These are phyloP conservation scores for Malassezia caprae DNA, from an alignment of 1,284 basidiomycete species.

Conservation along the genomic window DNA sequence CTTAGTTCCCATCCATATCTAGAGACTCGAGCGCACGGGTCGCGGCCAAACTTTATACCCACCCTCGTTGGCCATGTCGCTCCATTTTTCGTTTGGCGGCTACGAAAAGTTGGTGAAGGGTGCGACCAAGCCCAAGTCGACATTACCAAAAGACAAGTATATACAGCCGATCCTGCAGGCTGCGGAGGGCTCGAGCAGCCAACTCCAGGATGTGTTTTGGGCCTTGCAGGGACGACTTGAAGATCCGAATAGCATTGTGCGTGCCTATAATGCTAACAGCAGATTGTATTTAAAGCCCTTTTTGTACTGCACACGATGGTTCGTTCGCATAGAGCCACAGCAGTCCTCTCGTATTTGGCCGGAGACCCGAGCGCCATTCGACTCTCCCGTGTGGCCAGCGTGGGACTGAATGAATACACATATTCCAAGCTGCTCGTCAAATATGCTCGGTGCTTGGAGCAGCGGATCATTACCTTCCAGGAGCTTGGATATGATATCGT, in stretches of 20 bases:
- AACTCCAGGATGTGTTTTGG: constrained; percentile 80
- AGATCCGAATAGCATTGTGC: constrained; percentile 72
- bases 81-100: constrained; percentile 15
- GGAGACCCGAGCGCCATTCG: constrained; percentile 58
- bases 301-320: constrained; percentile 93
- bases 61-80: constrained; percentile 12
- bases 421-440: constrained; percentile 72
- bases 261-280: constrained; percentile 1
- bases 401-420: constrained; percentile 25
- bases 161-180: constrained; percentile 73
- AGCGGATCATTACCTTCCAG: constrained; percentile 75
- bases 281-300: constrained; percentile 93
- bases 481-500: constrained; percentile 90
- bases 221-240: constrained; percentile 70
- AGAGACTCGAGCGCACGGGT: background rate
- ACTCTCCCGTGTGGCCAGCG: constrained; percentile 61
- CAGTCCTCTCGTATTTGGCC: constrained; percentile 71
- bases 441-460: constrained; percentile 82
- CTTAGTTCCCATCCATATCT: constrained; percentile 2
- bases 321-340: constrained; percentile 81
- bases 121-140: constrained; percentile 46
- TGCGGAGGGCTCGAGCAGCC: constrained; percentile 61
- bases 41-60: background rate
- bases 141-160: constrained; percentile 44
- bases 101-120: constrained; percentile 45